Base-by-base conservation (phyloP, 208 protist species). In the Leishmania tarentolae region DNA sequence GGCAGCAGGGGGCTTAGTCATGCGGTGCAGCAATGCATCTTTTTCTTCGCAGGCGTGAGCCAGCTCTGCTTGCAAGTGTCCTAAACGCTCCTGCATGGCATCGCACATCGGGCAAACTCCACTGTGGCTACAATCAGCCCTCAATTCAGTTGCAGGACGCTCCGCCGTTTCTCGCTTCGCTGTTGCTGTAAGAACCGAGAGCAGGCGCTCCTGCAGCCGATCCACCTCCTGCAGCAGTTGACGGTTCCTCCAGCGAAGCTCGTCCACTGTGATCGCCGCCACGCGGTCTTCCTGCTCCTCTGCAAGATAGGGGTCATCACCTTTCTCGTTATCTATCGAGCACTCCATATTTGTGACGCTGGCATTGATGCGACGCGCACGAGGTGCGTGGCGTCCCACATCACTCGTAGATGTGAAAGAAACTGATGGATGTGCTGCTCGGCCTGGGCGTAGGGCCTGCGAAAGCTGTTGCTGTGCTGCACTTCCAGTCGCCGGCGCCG, bases 231-330 rank as follows among this genome's bases (percentile, higher is more conserved):
- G 61, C 66, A 90, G 84, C 37, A 93, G 78, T 31, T 84, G 73
- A 4, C 50, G 79, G 77, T 93, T 96, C 24, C 86, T 86, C 70
- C 83, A 86, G n/a, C 86, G 86, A 35, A 96, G 83, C 72, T 91
- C 87, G 47, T 88, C 88, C 72, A 96, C 66, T 40, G 83, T 76
- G 75, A 86, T 86, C 42, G 80, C 73, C 24, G 79, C 80, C 24
- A 89, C 63, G 2, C 81, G 78, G 35, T 1, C 24, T 42, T 73
- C 65, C 50, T 78, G 57, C 28, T 78, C 37, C 56, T 52, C 40
- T 52, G 56, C 40, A 42, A 37, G 56, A 24, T 40, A 59, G 56
- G 57, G 35, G 57, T 7, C 28, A 31, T 31, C 46, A 35, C 24
- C 37, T 53, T 56, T n/a, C 31, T 42, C 63, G 52, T 19, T 42